Evolutionary conservation across 2,329 filamentous ascomycete species (phyloP).

Genomic region (Gliomastix tumulicola): DNA sequence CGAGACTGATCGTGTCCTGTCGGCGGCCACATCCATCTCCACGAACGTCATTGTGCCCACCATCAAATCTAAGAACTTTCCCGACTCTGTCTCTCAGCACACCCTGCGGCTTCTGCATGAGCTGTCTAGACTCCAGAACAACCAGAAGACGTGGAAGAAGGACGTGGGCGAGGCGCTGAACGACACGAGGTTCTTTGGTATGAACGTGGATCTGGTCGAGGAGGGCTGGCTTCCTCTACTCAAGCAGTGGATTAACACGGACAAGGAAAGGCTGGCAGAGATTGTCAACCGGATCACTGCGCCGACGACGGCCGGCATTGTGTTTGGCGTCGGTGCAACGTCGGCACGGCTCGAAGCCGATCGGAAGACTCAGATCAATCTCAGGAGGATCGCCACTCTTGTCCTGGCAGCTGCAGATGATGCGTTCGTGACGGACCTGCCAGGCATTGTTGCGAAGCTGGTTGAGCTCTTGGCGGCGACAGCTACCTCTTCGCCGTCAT

Average conservation of each 20-base stretch:
- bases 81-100: slow-evolving; percentile 69
- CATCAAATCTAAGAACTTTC: slow-evolving; percentile 79
- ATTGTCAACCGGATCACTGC: slow-evolving; percentile 71
- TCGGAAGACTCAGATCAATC: slow-evolving; percentile 81
- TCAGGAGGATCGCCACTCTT: slow-evolving; percentile 74
- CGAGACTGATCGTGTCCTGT: slow-evolving; percentile 75
- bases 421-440: slow-evolving; percentile 70
- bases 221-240: slow-evolving; percentile 77
- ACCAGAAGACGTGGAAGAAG: slow-evolving; percentile 87
- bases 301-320: slow-evolving; percentile 88
- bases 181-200: slow-evolving; percentile 78
- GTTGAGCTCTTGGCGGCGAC: slow-evolving; percentile 82
- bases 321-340: slow-evolving; percentile 95
- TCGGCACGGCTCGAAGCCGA: slow-evolving; percentile 93
- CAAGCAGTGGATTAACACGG: slow-evolving; percentile 74
- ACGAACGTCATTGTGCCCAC: slow-evolving; percentile 75
- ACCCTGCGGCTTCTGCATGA: slow-evolving; percentile 70
- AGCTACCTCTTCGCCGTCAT: slow-evolving; percentile 84
- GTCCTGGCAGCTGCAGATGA: slow-evolving; percentile 72
- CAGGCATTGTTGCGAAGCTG: slow-evolving; percentile 70
- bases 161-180: slow-evolving; percentile 91
- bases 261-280: slow-evolving; percentile 85
- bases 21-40: slow-evolving; percentile 74
- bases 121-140: slow-evolving; percentile 68
- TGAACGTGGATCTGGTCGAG: slow-evolving; percentile 56